Evolutionary conservation across 2,329 filamentous ascomycete species (phyloP), one percentile per base, ranked within the genome.

Genomic region (Fusarium camptoceras): DNA sequence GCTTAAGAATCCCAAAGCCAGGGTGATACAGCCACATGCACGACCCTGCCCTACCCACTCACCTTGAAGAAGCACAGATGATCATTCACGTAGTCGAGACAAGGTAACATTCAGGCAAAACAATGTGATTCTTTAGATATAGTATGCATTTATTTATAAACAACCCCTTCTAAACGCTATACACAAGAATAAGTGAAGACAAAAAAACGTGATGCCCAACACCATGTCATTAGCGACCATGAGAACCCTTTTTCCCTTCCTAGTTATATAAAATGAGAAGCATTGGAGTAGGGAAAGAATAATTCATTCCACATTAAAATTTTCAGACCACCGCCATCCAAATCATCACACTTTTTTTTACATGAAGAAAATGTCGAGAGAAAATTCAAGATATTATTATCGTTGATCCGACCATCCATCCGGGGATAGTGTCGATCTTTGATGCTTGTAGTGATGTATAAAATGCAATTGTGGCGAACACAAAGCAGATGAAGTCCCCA

Each of bases 321-420:
- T 14, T 22, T 48, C 25, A n/a, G n/a, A 28, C 46, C 8, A n/a
- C 34, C 24, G 34, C 49, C 34, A 37, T n/a, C 46, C 39, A 42
- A 62, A 39, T 46, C 41, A 22, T 55, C 62, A 43, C 53, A 37
- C 49, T 42, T 44, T 37, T 42, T 66, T 66, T 56, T 43, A 39
- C 55, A 56, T 55, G 54, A 65, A 30, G 30, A 28, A 43, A 31
- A 18, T 49, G 20, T 49, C 27, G 27, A 31, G 54, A 42, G 34
- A 59, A 64, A 44, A 59, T 53, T 65, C 39, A 44, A 58, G 49
- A 63, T 43, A 63, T 60, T 63, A 63, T 56, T 56, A 62, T 62
- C 55, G 56, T 34, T 56, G 42, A 20, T 30, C 7, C 20, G 53
- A 65, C 46, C 15, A 66, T 66, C 64, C 64, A 67, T 51, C 64